Evolutionary conservation across 345 rosid species (phyloP), one percentile per base, ranked within the genome.

Genomic region (Eucalyptus camaldulensis): DNA sequence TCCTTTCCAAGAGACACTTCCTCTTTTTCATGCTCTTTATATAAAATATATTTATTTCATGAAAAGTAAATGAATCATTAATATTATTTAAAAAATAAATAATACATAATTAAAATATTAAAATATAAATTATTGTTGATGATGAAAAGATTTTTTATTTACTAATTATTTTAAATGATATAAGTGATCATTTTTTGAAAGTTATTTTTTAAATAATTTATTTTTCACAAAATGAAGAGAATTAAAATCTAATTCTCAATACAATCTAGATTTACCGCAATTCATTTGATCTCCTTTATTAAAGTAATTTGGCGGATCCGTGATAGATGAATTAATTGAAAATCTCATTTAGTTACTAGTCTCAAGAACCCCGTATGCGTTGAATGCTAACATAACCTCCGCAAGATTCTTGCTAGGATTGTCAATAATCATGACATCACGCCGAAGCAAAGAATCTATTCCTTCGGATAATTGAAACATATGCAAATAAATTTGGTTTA

Each of bases 201-300:
- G 24, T 22, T 22, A 56, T 9, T 24, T 56, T 24, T 56, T 0
- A 56, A 22, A 56, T 56, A 8, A 56, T 56, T 56, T 24, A 22
- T 56, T 56, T 56, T 22, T 56, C 3, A 0, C 13, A 21, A 56
- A 56, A 56, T 0, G 0, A 56, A 56, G 0, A 10, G 1, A 56
- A 5, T 21, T 56, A 22, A 22, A 24, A 6, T 2, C 1, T 56
- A 22, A 24, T 56, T 56, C 62, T 56, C 62, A 22, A 24, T 56
- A 24, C 62, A 24, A 56, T 24, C 6, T 56, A 56, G 62, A 56
- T 7, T 33, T 33, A 16, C 1, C 5, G 4, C 11, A 69, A 33
- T 69, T 31, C 43, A 69, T 69, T 31, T 31, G 43, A 67, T 16
- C 24, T 31, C 43, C 19, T 9, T 31, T 4, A 72, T 37, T 10